Evolutionary conservation across 805 yeast species (phyloP).

Genomic region (Starmerella kuoi): DNA sequence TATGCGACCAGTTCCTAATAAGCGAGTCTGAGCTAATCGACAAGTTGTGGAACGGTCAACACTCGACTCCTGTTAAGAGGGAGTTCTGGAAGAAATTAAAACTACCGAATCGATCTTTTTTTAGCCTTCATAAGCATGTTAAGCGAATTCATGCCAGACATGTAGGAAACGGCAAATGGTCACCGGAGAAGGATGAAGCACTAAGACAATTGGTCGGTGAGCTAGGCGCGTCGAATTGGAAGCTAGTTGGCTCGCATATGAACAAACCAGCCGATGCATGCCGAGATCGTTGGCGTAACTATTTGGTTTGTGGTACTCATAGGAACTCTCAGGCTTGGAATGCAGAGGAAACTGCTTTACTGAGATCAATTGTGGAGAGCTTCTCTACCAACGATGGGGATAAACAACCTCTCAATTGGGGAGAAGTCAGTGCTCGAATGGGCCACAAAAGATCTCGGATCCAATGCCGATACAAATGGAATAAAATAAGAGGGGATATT

Average conservation of each 20-base stretch:
- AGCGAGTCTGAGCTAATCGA: background rate
- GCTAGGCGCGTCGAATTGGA: background rate
- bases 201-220: background rate
- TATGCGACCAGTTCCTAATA: background rate
- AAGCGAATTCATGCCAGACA: background rate
- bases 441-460: background rate
- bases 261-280: background rate
- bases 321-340: background rate
- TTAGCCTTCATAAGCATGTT: background rate
- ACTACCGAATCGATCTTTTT: background rate
- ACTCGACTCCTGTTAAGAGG: background rate
- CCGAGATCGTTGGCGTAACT: constrained; percentile 1
- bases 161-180: background rate
- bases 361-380: background rate
- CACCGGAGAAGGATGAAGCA: background rate
- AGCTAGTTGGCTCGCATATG: background rate
- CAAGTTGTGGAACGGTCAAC: background rate
- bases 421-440: background rate
- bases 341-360: background rate
- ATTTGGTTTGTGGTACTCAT: background rate
- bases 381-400: background rate
- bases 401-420: background rate
- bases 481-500: background rate
- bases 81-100: background rate
- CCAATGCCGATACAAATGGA: constrained; percentile 1